Percentiles rank a stretch among this genome's conserved stretches.
phyloP scores from a whole-genome alignment of 257 asterid genomes.

The Leonotis leonurus region DNA sequence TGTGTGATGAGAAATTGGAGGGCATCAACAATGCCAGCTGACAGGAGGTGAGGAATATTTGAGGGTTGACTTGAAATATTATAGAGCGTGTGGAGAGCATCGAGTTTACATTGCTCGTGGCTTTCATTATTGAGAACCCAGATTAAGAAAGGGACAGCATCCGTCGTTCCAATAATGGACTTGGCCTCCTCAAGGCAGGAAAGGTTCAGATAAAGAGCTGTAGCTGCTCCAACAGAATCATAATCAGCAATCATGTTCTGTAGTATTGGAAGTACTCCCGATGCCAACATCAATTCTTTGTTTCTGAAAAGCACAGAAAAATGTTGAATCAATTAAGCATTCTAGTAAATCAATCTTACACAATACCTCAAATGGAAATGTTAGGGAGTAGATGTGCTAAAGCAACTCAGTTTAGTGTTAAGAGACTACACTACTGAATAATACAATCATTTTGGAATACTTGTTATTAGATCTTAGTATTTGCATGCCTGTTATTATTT shows the following conservation, averaged over 20 bases:
- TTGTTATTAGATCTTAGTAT: too few relatives aligned
- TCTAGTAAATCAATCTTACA: too few relatives aligned
- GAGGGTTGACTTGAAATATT: conserved; percentile 65
- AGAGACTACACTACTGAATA: not conserved
- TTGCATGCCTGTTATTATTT: conserved; percentile 79
- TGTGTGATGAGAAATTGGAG: conserved; percentile 50
- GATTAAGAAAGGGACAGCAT: conserved; percentile 74
- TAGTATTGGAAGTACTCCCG: conserved; percentile 69
- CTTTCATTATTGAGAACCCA: conserved; percentile 48
- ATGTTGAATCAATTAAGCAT: not conserved
- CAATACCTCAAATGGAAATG: too few relatives aligned
- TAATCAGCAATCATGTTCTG: conserved; percentile 55
- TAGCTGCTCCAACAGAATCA: conserved; percentile 53
- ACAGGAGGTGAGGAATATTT: conserved; percentile 66
- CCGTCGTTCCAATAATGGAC: conserved; percentile 61
- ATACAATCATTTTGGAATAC: too few relatives aligned
- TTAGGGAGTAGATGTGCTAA: too few relatives aligned
- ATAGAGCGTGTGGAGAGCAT: conserved; percentile 83
- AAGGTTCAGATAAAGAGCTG: conserved; percentile 89
- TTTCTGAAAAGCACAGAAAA: conserved; percentile 48
- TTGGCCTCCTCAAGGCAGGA: conserved; percentile 93
- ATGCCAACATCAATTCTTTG: conserved; percentile 79
- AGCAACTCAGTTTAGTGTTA: too few relatives aligned
- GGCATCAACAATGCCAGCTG: conserved; percentile 63
- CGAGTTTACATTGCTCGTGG: conserved; percentile 60